Percentiles rank a stretch among this genome's conserved stretches.
These are phyloP conservation scores for Chamaecyparis obtusa DNA, from an alignment of 75 land plant genomes.

Conservation along the genomic window DNA sequence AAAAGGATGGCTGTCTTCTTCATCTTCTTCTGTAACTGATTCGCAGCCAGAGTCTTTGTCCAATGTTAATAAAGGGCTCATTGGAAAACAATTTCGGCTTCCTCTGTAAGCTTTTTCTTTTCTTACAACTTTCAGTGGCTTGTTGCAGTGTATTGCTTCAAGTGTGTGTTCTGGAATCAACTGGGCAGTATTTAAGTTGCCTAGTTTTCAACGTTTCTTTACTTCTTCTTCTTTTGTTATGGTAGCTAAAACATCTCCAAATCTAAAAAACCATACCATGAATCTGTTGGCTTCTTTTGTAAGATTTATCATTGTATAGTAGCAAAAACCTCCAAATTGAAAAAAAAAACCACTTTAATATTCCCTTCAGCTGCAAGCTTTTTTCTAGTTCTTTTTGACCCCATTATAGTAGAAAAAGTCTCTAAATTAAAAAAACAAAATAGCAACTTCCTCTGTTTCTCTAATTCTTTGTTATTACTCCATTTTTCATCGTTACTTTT, in stretches of 20 bases:
- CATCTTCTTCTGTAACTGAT: not conserved
- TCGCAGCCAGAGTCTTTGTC: slow-evolving; percentile 44
- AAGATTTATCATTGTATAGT: not conserved
- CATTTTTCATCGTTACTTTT: no score
- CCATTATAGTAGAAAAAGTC: not conserved
- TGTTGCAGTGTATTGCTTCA: not conserved
- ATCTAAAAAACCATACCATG: no score
- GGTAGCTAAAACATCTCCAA: no score
- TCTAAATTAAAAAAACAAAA: not conserved
- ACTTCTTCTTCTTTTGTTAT: no score
- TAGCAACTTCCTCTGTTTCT: no score
- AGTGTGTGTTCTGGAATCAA: slow-evolving; percentile 4
- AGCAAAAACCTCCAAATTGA: not conserved
- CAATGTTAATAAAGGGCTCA: slow-evolving; percentile 53
- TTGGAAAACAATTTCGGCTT: slow-evolving; percentile 54
- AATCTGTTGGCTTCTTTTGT: slow-evolving; percentile 35
- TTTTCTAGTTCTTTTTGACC: not conserved
- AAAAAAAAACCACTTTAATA: not conserved
- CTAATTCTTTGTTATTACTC: no score
- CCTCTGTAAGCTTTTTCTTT: slow-evolving; percentile 53
- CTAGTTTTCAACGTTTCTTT: not conserved
- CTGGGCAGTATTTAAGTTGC: not conserved
- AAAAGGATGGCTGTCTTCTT: not conserved
- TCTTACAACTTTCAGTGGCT: not conserved
- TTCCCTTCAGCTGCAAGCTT: not conserved